Base-by-base conservation (phyloP, 805 yeast genomes). In the Candida montana region DNA sequence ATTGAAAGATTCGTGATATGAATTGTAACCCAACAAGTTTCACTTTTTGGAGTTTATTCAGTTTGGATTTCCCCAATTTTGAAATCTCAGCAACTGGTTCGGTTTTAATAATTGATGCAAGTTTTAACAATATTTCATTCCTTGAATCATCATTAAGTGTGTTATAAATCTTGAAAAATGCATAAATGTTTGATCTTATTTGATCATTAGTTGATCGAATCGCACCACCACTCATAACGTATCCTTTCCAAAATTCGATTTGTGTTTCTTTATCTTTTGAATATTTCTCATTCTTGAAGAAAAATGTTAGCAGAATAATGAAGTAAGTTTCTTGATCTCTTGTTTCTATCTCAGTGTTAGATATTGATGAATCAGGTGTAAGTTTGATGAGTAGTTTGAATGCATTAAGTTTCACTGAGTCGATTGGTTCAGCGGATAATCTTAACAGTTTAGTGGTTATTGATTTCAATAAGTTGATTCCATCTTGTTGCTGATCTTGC, bases 351-450 rank as follows among this genome's bases (percentile, higher is more conserved):
- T 37, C 54, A n/a, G 31, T 12, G 5, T 12, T 10, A 4, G 20
- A 20, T 16, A 24, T 18, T 9, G n/a, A 19, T 29, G 53, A 35
- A 2, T 46, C 44, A 2, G 47, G 44, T 3, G 52, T 48, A 4
- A 69, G 28, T 8, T 33, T 40, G 13, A 57, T 33, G 5, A 79
- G 48, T n/a, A 78, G 47, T 7, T 36, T 27, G 7, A 73, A 53
- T 0, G 89, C 64, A 8, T 54, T 54, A 0, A 51, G 19, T 37
- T 88, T 62, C 5, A 83, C 55, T 39, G 65, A 72, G 44, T 75
- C 83, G 42, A 82, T 74, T 3, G 78, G 68, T 54, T 87, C 95
- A 1, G 80, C 78, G 0, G 81, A 58, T 18, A 87, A 57, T 31
- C 91, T 58, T 23, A 83, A 48, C 18, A 83, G 54, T 35, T 65